phyloP scores from a whole-genome alignment of 768 basidiomycete genomes.

The Leccinum rimulosum region DNA sequence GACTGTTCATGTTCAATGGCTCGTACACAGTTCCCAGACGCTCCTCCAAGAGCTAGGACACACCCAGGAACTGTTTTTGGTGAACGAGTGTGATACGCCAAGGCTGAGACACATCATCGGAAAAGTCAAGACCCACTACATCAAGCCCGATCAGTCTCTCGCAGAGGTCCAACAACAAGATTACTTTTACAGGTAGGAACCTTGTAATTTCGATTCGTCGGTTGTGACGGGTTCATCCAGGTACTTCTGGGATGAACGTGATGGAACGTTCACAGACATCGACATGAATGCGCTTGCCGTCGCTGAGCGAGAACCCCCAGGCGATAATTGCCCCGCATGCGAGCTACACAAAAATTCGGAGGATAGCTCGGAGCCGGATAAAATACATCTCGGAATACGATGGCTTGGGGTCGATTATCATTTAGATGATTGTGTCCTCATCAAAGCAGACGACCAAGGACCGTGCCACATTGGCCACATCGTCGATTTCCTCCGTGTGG shows the following conservation, averaged over 20 bases:
- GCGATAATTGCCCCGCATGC: conserved; percentile 57
- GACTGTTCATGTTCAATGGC: conserved; percentile 68
- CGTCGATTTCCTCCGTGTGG: conserved; percentile 27
- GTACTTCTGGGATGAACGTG: conserved; percentile 46
- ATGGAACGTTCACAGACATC: conserved; percentile 47
- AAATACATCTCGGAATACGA: conserved; percentile 41
- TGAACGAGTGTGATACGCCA: conserved; percentile 49
- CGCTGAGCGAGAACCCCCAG: conserved; percentile 26
- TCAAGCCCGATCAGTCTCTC: conserved; percentile 21
- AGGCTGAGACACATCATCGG: background rate
- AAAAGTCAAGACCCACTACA: conserved; percentile 39
- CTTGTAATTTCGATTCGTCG: background rate
- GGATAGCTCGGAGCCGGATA: conserved; percentile 28
- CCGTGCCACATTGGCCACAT: conserved; percentile 60
- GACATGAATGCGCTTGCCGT: conserved; percentile 23
- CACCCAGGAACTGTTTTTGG: conserved; percentile 64
- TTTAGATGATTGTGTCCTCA: conserved; percentile 56
- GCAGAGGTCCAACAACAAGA: conserved; percentile 34
- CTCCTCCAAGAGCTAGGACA: conserved; percentile 59
- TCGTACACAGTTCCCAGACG: conserved; percentile 65
- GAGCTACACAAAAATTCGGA: conserved; percentile 31
- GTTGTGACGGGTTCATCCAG: conserved; percentile 31
- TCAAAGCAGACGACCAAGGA: conserved; percentile 40
- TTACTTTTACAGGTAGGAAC: conserved; percentile 57
- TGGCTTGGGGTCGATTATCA: conserved; percentile 55